These are phyloP conservation scores for Carex sylvatica DNA, from an alignment of 202 grass and related monocot species.

Conservation along the genomic window DNA sequence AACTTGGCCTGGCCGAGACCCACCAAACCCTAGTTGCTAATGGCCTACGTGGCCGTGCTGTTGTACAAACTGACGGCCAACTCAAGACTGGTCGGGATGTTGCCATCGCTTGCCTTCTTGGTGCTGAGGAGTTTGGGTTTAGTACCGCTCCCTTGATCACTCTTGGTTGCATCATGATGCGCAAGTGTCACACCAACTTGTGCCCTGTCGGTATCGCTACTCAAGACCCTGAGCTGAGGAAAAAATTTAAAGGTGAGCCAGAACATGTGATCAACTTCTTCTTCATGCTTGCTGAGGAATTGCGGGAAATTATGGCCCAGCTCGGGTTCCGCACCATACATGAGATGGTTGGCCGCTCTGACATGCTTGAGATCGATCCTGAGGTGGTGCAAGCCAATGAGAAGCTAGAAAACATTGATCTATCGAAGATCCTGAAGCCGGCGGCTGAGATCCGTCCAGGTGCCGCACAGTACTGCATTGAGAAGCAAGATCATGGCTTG, in stretches of 20 bases:
- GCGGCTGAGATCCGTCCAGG: conserved; percentile 69
- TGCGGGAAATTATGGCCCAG: conserved; percentile 92
- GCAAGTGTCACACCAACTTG: conserved; percentile 94
- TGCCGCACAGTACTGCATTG: conserved; percentile 75
- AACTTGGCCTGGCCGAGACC: conserved; percentile 95
- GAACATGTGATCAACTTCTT: conserved; percentile 99
- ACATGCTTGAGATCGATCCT: conserved; percentile 88
- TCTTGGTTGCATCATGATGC: conserved; percentile 99
- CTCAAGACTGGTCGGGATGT: conserved; percentile 98
- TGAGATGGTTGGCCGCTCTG: conserved; percentile 97
- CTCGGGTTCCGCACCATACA: conserved; percentile 65
- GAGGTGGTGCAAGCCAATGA: conserved; percentile 84
- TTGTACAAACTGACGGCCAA: conserved; percentile 95
- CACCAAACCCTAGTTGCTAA: conserved; percentile 97
- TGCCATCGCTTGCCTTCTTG: conserved; percentile 88
- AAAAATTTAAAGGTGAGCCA: conserved; percentile 92
- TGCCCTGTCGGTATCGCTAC: conserved; percentile 98
- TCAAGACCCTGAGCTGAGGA: conserved; percentile 91
- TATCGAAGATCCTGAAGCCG: conserved; percentile 84
- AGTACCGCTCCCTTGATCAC: conserved; percentile 97
- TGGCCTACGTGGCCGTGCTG: conserved; percentile 85
- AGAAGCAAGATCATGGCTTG: conserved; percentile 94
- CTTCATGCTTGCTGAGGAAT: conserved; percentile 98
- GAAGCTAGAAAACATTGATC: conserved; percentile 93
- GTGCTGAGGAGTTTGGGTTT: conserved; percentile 99